phyloP scores from a whole-genome alignment of 2,329 filamentous ascomycete species.

The Cordyceps militaris region DNA sequence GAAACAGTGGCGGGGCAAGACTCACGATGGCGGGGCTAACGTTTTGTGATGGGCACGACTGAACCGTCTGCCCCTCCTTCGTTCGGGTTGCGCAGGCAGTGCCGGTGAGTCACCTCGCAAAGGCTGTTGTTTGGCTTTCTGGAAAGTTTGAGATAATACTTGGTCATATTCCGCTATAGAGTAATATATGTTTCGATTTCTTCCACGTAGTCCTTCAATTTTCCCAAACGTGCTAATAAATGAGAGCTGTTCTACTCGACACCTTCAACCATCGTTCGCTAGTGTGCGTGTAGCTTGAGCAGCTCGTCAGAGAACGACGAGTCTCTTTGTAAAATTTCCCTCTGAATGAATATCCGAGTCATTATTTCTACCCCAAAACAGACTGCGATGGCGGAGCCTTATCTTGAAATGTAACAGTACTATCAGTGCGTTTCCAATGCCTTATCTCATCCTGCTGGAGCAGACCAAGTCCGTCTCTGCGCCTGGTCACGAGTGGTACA shows the following conservation, averaged over 20 bases:
- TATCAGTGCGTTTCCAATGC: background rate
- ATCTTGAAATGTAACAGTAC: background rate
- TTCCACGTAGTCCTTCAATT: too few species aligned
- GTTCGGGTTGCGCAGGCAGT: background rate
- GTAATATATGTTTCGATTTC: too few species aligned
- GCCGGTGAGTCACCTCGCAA: background rate
- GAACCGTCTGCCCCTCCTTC: background rate
- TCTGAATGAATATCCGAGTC: background rate
- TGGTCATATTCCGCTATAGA: too few species aligned
- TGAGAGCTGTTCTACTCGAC: too few species aligned
- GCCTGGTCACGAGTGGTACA: too few species aligned
- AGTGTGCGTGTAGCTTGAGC: too few species aligned
- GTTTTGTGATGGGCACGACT: background rate
- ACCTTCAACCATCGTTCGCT: too few species aligned
- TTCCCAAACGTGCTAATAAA: too few species aligned
- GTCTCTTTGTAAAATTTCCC: too few species aligned
- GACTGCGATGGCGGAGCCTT: background rate
- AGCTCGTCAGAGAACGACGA: too few species aligned
- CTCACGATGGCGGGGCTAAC: conserved; percentile 2
- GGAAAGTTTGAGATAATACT: too few species aligned
- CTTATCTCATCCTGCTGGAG: background rate
- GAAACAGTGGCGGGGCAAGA: conserved; percentile 9
- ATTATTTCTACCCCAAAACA: background rate
- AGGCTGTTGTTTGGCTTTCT: background rate
- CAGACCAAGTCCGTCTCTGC: too few species aligned